Percentiles rank a stretch among this genome's conserved stretches.
These are phyloP conservation scores for Globisporangium viniferum DNA, from an alignment of 352 stramenopile species.

Conservation along the genomic window DNA sequence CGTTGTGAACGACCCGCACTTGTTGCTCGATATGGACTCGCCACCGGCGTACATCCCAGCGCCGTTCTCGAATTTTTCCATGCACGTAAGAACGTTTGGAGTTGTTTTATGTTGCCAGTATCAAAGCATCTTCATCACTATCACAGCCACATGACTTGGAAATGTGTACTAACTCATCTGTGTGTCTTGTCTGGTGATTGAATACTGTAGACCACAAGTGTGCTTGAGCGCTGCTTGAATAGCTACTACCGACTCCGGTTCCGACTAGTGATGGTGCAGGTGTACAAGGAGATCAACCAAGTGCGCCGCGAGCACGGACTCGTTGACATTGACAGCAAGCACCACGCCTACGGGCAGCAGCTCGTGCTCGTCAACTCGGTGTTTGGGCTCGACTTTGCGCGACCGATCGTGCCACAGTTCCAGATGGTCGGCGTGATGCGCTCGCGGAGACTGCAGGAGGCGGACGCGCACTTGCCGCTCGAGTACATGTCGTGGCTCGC, in stretches of 20 bases:
- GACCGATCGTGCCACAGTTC: conserved; percentile 73
- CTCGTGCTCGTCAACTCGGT: conserved; percentile 82
- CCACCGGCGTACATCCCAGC: conserved; percentile 74
- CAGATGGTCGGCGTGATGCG: conserved; percentile 69
- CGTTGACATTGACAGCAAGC: conserved; percentile 40
- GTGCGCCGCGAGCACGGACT: conserved; percentile 53
- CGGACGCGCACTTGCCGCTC: conserved; percentile 24
- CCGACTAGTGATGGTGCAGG: conserved; percentile 51
- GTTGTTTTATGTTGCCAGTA: not conserved
- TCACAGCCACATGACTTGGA: not conserved
- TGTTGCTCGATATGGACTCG: conserved; percentile 84
- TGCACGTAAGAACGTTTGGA: conserved; percentile 36
- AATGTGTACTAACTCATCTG: not conserved
- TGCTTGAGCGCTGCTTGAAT: conserved; percentile 78
- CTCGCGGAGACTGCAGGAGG: conserved; percentile 17
- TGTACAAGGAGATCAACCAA: conserved; percentile 69
- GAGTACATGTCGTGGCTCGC: conserved; percentile 36
- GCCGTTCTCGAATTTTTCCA: conserved; percentile 81
- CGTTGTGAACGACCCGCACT: conserved; percentile 75
- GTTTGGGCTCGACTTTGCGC: conserved; percentile 78
- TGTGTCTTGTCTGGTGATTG: not conserved
- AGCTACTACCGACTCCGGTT: conserved; percentile 76
- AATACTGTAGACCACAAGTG: conserved; percentile 47
- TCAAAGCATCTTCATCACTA: not conserved
- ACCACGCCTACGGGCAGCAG: conserved; percentile 47